phyloP scores from a whole-genome alignment of 192 early-diverging fungal species.

The Entophlyctis helioformis region DNA sequence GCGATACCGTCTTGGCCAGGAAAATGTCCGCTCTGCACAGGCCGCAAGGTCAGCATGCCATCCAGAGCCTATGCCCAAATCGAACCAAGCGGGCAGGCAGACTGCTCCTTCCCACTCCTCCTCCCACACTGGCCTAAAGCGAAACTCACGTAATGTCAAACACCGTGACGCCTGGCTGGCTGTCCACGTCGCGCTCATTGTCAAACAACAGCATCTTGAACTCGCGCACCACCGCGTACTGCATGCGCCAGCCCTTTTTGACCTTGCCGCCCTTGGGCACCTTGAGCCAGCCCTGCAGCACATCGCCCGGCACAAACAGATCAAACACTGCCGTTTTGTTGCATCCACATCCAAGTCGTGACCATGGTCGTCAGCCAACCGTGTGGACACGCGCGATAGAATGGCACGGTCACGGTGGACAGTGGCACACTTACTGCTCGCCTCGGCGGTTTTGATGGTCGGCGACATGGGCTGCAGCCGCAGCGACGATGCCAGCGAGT shows the following conservation, averaged over 20 bases:
- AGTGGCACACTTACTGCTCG: neutral
- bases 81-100: neutral
- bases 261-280: conserved; percentile 39
- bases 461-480: no score
- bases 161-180: conserved; percentile 12
- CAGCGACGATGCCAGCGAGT: no score
- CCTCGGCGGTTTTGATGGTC: no score
- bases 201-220: conserved; percentile 25
- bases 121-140: neutral
- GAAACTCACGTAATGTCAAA: conserved; percentile 20
- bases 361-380: no score
- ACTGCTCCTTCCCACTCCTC: neutral
- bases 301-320: conserved; percentile 10
- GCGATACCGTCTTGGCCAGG: conserved; percentile 20
- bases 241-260: conserved; percentile 33
- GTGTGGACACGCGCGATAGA: neutral
- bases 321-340: no score
- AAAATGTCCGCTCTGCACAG: conserved; percentile 33
- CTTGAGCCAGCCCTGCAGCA: conserved; percentile 26
- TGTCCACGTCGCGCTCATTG: conserved; percentile 20
- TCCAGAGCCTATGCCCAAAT: no score
- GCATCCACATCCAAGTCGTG: no score
- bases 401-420: neutral
- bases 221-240: conserved; percentile 24
- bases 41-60: no score